Evolutionary conservation across 1,139 yeast species (phyloP).

Genomic region (Sugiyamaella sp.): DNA sequence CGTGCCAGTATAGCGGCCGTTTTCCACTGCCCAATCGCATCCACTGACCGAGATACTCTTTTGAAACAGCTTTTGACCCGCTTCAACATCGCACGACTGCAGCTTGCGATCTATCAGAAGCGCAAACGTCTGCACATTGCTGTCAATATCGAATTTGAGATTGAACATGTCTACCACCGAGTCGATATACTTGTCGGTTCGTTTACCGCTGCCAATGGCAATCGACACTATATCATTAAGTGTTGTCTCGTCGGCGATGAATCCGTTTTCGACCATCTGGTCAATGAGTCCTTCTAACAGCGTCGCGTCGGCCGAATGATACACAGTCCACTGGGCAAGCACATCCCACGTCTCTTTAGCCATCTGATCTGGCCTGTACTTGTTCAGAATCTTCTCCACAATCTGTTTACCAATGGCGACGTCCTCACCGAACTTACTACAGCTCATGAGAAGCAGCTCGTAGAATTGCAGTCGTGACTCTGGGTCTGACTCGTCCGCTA

Average conservation of each 20-base stretch:
- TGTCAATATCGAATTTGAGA: conserved; percentile 30
- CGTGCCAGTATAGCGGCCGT: conserved; percentile 39
- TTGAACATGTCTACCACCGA: conserved; percentile 32
- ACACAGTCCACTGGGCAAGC: conserved; percentile 41
- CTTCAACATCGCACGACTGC: conserved; percentile 34
- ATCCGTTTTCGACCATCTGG: conserved; percentile 28
- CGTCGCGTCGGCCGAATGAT: conserved; percentile 27
- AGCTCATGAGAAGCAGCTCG: conserved; percentile 37
- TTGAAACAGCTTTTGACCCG: conserved; percentile 45
- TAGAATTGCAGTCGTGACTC: conserved; percentile 30
- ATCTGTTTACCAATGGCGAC: conserved; percentile 29
- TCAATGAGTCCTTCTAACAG: conserved; percentile 26
- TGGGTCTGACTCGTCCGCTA: background rate
- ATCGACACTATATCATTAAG: conserved; percentile 35
- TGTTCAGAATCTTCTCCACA: conserved; percentile 24
- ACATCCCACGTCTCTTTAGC: conserved; percentile 44
- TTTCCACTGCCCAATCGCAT: conserved; percentile 50
- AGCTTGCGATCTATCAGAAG: conserved; percentile 37
- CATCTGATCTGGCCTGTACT: conserved; percentile 21
- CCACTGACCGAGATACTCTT: conserved; percentile 44
- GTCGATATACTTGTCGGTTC: conserved; percentile 31
- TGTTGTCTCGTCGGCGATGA: conserved; percentile 36
- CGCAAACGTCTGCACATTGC: conserved; percentile 36
- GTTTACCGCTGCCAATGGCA: conserved; percentile 32
- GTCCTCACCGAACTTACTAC: conserved; percentile 33